Evolutionary conservation across 805 yeast genomes (phyloP).

Genomic region (Wickerhamiella sorbophila): DNA sequence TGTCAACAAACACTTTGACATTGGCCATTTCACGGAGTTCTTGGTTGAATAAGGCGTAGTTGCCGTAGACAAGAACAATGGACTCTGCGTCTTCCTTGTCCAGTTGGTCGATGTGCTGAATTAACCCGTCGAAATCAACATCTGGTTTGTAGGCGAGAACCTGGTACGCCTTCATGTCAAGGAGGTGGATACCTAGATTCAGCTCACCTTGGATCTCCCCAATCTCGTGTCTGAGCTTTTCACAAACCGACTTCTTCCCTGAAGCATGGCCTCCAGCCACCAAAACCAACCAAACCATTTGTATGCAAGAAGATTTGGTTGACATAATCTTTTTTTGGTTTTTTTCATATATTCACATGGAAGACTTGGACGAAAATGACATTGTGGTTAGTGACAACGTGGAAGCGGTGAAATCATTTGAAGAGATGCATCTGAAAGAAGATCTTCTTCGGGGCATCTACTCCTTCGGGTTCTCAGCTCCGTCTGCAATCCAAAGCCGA

Average conservation of each 20-base stretch:
- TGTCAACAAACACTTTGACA: conserved; percentile 60
- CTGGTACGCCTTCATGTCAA: conserved; percentile 35
- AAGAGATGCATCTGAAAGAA: conserved; percentile 23
- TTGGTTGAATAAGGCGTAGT: conserved; percentile 61
- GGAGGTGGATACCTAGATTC: conserved; percentile 12
- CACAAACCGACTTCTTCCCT: conserved; percentile 32
- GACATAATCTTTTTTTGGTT: not conserved
- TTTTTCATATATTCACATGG: conserved; percentile 4
- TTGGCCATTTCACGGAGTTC: conserved; percentile 41
- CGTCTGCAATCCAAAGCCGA: conserved; percentile 70
- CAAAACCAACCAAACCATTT: conserved; percentile 27
- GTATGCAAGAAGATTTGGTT: conserved; percentile 2
- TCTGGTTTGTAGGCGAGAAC: conserved; percentile 18
- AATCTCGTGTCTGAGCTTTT: conserved; percentile 24
- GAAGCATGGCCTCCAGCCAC: conserved; percentile 53
- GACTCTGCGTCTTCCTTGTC: not conserved
- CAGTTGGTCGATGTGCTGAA: conserved; percentile 7
- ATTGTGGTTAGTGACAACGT: conserved; percentile 50
- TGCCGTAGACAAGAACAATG: conserved; percentile 47
- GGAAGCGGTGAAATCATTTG: conserved; percentile 22
- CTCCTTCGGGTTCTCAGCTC: conserved; percentile 69
- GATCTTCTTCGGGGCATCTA: conserved; percentile 45
- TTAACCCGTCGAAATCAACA: conserved; percentile 25
- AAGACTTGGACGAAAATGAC: conserved; percentile 29
- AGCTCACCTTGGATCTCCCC: conserved; percentile 19